These are phyloP conservation scores for Multifurca ochricompacta DNA, from an alignment of 768 basidiomycete species.

Conservation along the genomic window DNA sequence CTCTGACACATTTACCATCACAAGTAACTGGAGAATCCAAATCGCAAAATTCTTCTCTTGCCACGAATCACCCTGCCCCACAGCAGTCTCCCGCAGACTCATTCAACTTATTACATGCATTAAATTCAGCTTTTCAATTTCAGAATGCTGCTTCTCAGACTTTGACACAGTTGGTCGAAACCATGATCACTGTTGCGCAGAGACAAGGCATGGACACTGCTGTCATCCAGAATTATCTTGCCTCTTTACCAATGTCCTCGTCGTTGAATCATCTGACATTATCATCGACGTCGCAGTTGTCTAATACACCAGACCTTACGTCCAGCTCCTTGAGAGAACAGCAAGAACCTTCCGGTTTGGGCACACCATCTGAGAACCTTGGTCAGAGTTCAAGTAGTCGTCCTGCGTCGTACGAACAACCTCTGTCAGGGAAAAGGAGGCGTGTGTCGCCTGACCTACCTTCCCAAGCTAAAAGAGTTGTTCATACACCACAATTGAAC, in stretches of 20 bases:
- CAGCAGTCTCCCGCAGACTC: neutral
- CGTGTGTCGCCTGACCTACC: neutral
- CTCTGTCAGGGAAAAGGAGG: constrained; percentile 7
- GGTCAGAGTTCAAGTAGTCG: neutral
- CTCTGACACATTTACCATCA: neutral
- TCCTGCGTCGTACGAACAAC: neutral
- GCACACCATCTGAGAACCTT: neutral
- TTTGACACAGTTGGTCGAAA: constrained; percentile 16
- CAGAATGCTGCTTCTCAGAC: constrained; percentile 7
- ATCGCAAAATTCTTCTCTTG: neutral
- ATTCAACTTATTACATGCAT: constrained; percentile 4
- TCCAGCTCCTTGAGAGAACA: neutral
- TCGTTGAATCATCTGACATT: neutral
- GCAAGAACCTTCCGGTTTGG: neutral
- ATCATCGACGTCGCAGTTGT: neutral
- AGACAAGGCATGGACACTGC: constrained; percentile 14
- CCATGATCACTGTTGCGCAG: constrained; percentile 17
- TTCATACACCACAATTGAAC: neutral
- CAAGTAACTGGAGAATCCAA: neutral
- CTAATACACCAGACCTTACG: neutral
- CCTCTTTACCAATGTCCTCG: constrained; percentile 7
- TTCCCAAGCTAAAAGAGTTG: neutral
- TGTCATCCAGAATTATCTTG: constrained; percentile 13
- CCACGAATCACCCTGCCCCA: neutral
- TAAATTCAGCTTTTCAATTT: constrained; percentile 8